Percentiles rank a stretch among this genome's conserved stretches.
Evolutionary conservation across 768 basidiomycete genomes (phyloP).

Genomic region (Mycena venus): DNA sequence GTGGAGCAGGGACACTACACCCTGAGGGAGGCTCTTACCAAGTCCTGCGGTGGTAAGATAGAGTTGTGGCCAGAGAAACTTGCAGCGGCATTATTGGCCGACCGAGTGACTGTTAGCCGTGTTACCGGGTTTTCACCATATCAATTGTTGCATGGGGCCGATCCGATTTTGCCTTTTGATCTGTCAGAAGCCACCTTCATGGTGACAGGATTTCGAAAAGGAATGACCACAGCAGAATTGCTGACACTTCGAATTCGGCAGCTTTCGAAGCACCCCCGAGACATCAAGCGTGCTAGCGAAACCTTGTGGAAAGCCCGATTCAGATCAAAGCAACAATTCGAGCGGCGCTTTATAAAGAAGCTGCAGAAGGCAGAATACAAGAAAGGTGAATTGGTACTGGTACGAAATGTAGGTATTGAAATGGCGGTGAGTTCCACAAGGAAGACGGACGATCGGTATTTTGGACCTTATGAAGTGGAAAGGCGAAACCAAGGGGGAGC

Average conservation of each 20-base stretch:
- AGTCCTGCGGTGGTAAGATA: no score
- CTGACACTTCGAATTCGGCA: no score
- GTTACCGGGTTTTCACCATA: conserved; percentile 39
- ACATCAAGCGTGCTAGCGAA: background rate
- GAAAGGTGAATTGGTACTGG: no score
- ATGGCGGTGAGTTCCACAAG: background rate
- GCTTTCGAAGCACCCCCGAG: background rate
- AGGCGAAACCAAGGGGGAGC: background rate
- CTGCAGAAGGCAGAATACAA: no score
- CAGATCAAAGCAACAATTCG: background rate
- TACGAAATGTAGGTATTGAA: no score
- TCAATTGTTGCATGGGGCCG: background rate
- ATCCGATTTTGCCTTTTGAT: background rate
- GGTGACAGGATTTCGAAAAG: background rate
- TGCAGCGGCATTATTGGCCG: conserved; percentile 39
- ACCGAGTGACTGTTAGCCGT: conserved; percentile 34
- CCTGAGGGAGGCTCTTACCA: no score
- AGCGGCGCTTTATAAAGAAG: no score
- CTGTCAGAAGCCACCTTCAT: background rate
- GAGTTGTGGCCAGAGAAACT: conserved; percentile 39
- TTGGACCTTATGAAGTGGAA: background rate
- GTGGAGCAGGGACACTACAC: no score
- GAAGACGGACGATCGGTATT: background rate
- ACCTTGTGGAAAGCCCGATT: background rate
- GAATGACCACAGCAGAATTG: background rate